Evolutionary conservation across 1,284 basidiomycete genomes (phyloP), one percentile per base, ranked within the genome.

Genomic region (Moesziomyces globuligerus): DNA sequence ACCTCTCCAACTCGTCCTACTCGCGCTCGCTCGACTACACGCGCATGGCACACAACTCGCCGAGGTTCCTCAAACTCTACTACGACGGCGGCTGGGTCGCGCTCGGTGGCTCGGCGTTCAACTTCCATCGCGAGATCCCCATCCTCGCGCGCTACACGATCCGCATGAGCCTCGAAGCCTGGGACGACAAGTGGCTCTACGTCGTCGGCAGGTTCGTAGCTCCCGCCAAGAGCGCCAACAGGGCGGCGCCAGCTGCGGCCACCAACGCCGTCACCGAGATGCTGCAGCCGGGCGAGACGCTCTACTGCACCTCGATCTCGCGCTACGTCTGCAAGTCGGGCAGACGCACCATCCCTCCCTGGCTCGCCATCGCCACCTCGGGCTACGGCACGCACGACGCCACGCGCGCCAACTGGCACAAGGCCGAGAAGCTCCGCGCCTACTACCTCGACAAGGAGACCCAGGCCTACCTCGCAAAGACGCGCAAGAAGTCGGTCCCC

Each of bases 131-230:
- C n/a, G 76, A 78, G 26, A 57, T 78, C 18, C 74, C 75, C 10
- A 32, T 73, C 32, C 42, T 75, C 20, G 51, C 66, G 1, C 53
- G 53, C 23, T 78, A 75, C 59, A 62, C 61, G 5, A 54, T 77
- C 26, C 45, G 54, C 13, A 62, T 70, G 40, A 55, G 55, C 32
- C 20, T 75, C 26, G 70, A 57, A 26, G 56, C 65, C 1, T 78
- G 76, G 76, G 75, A 78, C 45, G 66, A 76, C 42, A 78, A 78
- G 54, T 78, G 76, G 76, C 17, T 77, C 39, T 78, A 72, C 37
- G 39, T 74, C 37, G 48, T 69, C 25, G 72, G 56, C n/a, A 36
- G 60, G 4, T 74, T 74, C 48, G 49, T 67, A 21, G 44, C 59
- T 3, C 59, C 66, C 24, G 34, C 48, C 39, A 48, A 29, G 13